Percentiles rank a stretch among this genome's conserved stretches.
Evolutionary conservation across 2,329 filamentous ascomycete species (phyloP).

Genomic region (Arthrobotrys megalospora): DNA sequence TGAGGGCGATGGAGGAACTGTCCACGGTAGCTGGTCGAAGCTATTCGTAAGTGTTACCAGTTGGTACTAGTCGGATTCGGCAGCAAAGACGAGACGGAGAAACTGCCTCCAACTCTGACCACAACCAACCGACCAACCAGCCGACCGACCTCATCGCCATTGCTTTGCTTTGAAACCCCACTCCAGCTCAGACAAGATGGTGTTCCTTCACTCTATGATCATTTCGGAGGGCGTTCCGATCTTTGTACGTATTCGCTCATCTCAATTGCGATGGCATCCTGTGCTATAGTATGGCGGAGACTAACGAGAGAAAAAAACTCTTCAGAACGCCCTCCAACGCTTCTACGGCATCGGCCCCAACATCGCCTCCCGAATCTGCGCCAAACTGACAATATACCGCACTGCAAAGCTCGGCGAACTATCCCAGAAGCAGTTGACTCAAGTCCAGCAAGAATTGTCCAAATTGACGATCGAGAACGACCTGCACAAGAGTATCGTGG

Average conservation of each 20-base stretch:
- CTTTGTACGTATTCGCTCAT: slow-evolving; percentile 73
- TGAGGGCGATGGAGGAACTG: slow-evolving; percentile 1
- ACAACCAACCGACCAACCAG: too few species aligned
- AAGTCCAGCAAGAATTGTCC: slow-evolving; percentile 86
- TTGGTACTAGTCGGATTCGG: slow-evolving; percentile 19
- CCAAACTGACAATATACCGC: slow-evolving; percentile 89
- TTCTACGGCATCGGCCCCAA: slow-evolving; percentile 89
- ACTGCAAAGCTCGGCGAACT: slow-evolving; percentile 83
- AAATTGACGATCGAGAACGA: slow-evolving; percentile 96
- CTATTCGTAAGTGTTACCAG: neutral
- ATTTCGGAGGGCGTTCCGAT: slow-evolving; percentile 88
- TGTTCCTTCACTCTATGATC: slow-evolving; percentile 88
- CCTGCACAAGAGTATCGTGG: slow-evolving; percentile 80
- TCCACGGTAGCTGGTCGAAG: slow-evolving; percentile 39
- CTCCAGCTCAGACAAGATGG: slow-evolving; percentile 70
- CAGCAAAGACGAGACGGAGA: slow-evolving; percentile 19
- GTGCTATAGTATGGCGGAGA: slow-evolving; percentile 41
- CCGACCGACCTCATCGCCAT: too few species aligned
- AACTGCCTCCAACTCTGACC: slow-evolving; percentile 17
- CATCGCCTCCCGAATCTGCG: slow-evolving; percentile 81
- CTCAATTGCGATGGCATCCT: slow-evolving; percentile 3
- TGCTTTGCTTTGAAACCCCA: too few species aligned
- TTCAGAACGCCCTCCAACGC: slow-evolving; percentile 80
- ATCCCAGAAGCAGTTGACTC: slow-evolving; percentile 81
- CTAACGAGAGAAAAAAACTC: slow-evolving; percentile 15